phyloP scores from a whole-genome alignment of 306 rosid genomes.

The Dryas octopetala region DNA sequence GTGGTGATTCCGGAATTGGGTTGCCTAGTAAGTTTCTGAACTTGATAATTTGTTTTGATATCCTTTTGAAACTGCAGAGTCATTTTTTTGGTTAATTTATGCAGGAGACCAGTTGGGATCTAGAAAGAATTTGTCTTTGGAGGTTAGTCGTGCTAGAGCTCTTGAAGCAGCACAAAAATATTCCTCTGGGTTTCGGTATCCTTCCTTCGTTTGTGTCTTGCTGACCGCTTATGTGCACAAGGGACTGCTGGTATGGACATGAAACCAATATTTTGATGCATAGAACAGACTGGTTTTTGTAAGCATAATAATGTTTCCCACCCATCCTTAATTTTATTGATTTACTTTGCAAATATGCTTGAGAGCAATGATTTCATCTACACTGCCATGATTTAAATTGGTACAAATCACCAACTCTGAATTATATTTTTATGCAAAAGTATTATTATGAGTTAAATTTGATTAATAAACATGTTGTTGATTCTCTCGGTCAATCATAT shows the following conservation, averaged over 20 bases:
- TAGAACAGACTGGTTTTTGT: background rate
- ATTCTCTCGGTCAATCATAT: background rate
- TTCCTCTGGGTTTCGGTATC: background rate
- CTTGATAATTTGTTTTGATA: background rate
- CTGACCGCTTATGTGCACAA: background rate
- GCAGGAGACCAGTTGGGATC: background rate
- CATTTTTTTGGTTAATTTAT: background rate
- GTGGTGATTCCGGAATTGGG: background rate
- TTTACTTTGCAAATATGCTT: background rate
- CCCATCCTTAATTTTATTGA: too few species aligned
- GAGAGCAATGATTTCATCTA: background rate
- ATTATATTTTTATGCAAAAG: too few species aligned
- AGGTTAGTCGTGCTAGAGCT: background rate
- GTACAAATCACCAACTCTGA: too few species aligned
- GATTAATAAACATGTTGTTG: background rate
- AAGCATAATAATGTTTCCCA: background rate
- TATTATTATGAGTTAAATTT: background rate
- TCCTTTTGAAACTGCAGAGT: background rate
- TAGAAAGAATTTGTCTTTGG: too few species aligned
- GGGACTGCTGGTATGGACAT: background rate
- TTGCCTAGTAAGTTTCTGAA: constrained; percentile 2
- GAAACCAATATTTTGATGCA: background rate
- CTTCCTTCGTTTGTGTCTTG: background rate
- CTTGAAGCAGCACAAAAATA: background rate
- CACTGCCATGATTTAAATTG: background rate